phyloP scores from a whole-genome alignment of 2,329 filamentous ascomycete genomes.

The Cercospora sp. region DNA sequence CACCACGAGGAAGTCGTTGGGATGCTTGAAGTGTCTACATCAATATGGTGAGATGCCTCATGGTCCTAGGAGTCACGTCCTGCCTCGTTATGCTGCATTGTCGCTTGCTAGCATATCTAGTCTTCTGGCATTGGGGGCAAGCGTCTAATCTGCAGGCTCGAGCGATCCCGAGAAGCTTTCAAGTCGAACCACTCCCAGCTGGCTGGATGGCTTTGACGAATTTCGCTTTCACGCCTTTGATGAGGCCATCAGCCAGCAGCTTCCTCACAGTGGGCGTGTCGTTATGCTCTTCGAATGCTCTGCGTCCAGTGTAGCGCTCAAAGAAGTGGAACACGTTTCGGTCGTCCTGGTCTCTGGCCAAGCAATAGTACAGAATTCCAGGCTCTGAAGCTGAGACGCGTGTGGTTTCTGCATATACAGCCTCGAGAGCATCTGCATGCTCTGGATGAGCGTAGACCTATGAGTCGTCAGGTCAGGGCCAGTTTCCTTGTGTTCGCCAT shows the following conservation, averaged over 20 bases:
- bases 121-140: no score
- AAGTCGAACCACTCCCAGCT: not conserved
- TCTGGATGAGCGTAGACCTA: slow-evolving; percentile 37
- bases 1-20: not conserved
- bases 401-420: slow-evolving; percentile 38
- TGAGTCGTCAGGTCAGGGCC: not conserved
- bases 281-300: slow-evolving; percentile 39
- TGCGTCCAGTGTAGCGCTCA: slow-evolving; percentile 36
- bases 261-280: slow-evolving; percentile 36
- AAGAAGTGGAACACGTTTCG: slow-evolving; percentile 41
- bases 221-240: slow-evolving; percentile 19
- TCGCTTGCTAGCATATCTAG: not conserved
- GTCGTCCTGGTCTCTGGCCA: slow-evolving; percentile 36
- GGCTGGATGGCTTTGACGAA: slow-evolving; percentile 17
- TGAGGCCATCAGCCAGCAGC: slow-evolving; percentile 26
- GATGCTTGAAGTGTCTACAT: not conserved
- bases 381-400: slow-evolving; percentile 33
- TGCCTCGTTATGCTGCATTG: not conserved
- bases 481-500: not conserved
- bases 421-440: slow-evolving; percentile 39
- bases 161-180: not conserved
- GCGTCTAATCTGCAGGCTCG: not conserved
- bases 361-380: slow-evolving; percentile 38
- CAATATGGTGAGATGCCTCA: not conserved
- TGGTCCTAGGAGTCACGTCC: not conserved